These are phyloP conservation scores for Phaffomyces antillensis DNA, from an alignment of 805 yeast species.

Conservation along the genomic window DNA sequence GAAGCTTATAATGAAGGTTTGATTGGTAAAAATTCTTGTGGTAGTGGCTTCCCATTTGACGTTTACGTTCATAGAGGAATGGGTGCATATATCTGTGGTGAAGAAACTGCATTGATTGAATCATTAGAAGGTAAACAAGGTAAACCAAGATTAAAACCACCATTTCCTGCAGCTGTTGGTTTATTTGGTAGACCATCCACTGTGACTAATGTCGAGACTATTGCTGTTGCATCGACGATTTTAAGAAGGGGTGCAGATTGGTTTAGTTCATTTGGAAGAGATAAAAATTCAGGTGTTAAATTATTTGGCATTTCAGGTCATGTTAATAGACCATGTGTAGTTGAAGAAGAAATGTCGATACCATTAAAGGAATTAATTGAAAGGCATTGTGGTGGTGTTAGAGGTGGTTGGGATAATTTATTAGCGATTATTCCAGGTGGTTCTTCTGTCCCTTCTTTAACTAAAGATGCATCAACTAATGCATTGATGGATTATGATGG, in stretches of 20 bases:
- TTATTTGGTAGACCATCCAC: constrained; percentile 87
- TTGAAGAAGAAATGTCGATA: constrained; percentile 91
- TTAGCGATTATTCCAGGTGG: constrained; percentile 89
- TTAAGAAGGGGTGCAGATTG: constrained; percentile 84
- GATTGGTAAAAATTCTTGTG: constrained; percentile 81
- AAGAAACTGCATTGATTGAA: constrained; percentile 85
- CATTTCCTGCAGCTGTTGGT: constrained; percentile 93
- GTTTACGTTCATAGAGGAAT: constrained; percentile 83
- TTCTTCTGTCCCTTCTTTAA: constrained; percentile 77
- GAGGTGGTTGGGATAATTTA: constrained; percentile 90
- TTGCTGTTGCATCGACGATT: constrained; percentile 84
- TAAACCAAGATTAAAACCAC: constrained; percentile 89
- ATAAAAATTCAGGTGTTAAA: constrained; percentile 78
- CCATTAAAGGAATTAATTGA: constrained; percentile 78
- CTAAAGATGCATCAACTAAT: constrained; percentile 56
- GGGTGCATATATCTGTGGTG: constrained; percentile 93
- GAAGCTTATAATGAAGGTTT: constrained; percentile 80
- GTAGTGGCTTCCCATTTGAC: constrained; percentile 79
- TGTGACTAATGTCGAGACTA: constrained; percentile 87
- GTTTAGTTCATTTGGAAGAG: constrained; percentile 81
- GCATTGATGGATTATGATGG: constrained; percentile 87
- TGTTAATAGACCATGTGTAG: constrained; percentile 88
- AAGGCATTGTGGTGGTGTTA: constrained; percentile 85
- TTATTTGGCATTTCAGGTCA: constrained; percentile 84
- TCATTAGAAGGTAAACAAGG: constrained; percentile 90